Evolutionary conservation across 2,329 filamentous ascomycete species (phyloP).

Genomic region (Fusarium sp.): DNA sequence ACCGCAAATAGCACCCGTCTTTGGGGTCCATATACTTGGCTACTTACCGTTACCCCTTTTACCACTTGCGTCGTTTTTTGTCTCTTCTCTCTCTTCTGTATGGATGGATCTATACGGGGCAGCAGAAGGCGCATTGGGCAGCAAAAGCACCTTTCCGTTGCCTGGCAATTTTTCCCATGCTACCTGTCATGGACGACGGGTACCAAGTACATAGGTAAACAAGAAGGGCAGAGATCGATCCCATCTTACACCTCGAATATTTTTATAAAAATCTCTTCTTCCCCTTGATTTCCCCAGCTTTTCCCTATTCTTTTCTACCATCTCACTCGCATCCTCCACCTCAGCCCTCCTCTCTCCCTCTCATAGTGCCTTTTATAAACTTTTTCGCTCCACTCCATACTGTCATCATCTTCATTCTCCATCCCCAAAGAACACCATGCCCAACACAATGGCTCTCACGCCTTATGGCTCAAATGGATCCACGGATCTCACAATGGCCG

Average conservation of each 20-base stretch:
- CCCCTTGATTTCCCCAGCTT: constrained; percentile 34
- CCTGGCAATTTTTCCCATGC: constrained; percentile 37
- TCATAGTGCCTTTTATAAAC: constrained; percentile 4
- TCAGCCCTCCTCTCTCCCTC: constrained; percentile 11
- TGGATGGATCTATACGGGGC: constrained; percentile 23
- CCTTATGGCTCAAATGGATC: constrained; percentile 55
- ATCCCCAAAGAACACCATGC: constrained; percentile 43
- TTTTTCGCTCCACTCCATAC: constrained; percentile 12
- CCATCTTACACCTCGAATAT: constrained; percentile 30
- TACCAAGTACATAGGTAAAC: constrained; percentile 33
- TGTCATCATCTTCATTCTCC: constrained; percentile 13
- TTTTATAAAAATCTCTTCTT: constrained; percentile 34
- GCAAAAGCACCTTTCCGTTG: constrained; percentile 47
- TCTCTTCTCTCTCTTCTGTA: background rate
- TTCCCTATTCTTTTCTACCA: constrained; percentile 21
- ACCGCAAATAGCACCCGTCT: constrained; percentile 35
- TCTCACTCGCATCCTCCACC: constrained; percentile 20
- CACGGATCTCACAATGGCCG: constrained; percentile 78
- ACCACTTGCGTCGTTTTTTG: constrained; percentile 39
- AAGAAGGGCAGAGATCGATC: constrained; percentile 25
- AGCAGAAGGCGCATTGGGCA: constrained; percentile 47
- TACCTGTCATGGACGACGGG: background rate
- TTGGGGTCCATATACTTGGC: background rate
- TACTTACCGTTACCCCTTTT: constrained; percentile 35
- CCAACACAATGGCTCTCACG: constrained; percentile 49